Percentiles rank a stretch among this genome's conserved stretches.
Conservation (phyloP, 164 flowering plant genomes). For the Stephania japonica region DNA sequence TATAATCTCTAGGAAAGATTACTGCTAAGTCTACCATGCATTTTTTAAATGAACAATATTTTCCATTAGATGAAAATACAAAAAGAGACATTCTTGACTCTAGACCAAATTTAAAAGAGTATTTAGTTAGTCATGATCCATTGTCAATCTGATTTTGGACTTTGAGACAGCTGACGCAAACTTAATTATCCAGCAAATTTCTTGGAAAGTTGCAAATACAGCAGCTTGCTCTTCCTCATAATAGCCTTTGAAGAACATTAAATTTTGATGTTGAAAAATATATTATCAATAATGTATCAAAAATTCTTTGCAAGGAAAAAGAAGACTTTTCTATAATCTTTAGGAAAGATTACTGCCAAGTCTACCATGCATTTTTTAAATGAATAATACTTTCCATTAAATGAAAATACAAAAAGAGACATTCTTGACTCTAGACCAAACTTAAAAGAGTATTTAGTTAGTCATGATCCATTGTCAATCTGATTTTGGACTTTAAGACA, state of each 20-base stretch:
- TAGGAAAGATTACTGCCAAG: not conserved
- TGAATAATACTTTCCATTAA: not conserved
- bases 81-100: not conserved
- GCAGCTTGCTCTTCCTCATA: slow-evolving; percentile 16
- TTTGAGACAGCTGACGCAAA: not conserved
- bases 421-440: not conserved
- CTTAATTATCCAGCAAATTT: not conserved
- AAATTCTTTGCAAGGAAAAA: not conserved
- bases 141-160: not conserved
- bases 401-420: not conserved
- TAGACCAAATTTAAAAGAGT: not conserved
- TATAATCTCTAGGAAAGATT: not conserved
- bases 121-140: not conserved
- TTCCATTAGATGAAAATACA: not conserved
- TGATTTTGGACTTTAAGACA: not conserved
- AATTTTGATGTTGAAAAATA: not conserved
- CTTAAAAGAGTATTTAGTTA: not conserved
- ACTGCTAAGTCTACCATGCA: not conserved
- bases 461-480: not conserved
- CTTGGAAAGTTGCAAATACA: not conserved
- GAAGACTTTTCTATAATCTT: not conserved
- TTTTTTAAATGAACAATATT: not conserved
- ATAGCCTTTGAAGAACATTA: slow-evolving; percentile 17
- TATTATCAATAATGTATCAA: not conserved
- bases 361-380: not conserved